Evolutionary conservation across 2,329 filamentous ascomycete genomes (phyloP), one percentile per base, ranked within the genome.

Genomic region (Colletotrichum acutatum): DNA sequence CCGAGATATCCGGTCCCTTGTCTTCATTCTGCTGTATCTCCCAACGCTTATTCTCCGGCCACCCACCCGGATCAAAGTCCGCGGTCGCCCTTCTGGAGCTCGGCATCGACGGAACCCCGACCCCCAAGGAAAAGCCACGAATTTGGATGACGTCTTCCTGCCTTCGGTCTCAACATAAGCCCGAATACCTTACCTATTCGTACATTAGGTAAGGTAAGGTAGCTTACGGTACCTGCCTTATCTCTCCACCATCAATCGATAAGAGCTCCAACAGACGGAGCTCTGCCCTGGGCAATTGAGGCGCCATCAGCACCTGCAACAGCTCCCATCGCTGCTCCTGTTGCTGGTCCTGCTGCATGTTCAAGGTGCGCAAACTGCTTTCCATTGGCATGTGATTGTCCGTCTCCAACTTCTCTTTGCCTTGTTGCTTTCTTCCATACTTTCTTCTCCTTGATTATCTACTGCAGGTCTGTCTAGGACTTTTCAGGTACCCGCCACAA

Each of bases 71-170:
- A 58, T 22, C 54, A 58, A 49, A 64, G 30, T 53, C 66, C 34
- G 46, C 54, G 9, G 30, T 11, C 56, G 26, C 3, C 54, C 42
- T 22, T 42, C 26, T 46, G 68, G 24, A 67, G 14, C 52, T 68
- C 68, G 70, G 66, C 19, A 59, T 49, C 42, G 26, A 46, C 46
- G 8, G 54, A 70, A 24, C 19, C 52, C 66, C 58, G 65, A 64
- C 19, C 69, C 22, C 28, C 30, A 22, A 28, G 14, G 12, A 19
- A 26, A 24, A 46, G 30, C 24, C 42, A 34, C 8, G 32, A 34
- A 56, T 66, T 66, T 57, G 60, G 19, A 71, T 73, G 71, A 71
- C 66, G 71, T 71, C 67, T 37, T 62, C 56, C 49, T 28, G 22
- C 60, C 42, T 61, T 24, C 49, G 42, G 56, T 42, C 54, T 34